These are phyloP conservation scores for Claviceps arundinis DNA, from an alignment of 2,329 filamentous ascomycete genomes.

Conservation along the genomic window DNA sequence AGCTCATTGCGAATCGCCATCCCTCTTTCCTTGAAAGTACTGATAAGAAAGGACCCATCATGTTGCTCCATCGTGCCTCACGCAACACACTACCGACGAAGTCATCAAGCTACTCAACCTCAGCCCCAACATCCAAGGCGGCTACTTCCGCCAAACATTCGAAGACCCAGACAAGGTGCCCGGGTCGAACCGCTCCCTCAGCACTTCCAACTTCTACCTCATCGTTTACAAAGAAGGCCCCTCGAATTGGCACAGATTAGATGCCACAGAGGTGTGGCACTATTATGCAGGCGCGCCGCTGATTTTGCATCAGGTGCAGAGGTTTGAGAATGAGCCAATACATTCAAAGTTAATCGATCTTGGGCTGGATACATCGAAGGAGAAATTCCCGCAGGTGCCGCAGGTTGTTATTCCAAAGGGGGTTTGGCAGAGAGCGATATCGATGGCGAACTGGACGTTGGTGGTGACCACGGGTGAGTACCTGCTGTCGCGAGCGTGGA, in stretches of 20 bases:
- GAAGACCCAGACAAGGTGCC: conserved; percentile 18
- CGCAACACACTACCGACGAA: conserved; percentile 19
- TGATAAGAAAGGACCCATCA: too few relatives aligned
- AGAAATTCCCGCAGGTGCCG: conserved; percentile 21
- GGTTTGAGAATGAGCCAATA: too few relatives aligned
- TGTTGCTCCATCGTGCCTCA: not conserved
- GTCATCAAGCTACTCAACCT: conserved; percentile 30
- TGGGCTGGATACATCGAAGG: conserved; percentile 27
- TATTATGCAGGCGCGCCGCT: conserved; percentile 39
- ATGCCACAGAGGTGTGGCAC: conserved; percentile 38
- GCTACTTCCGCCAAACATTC: conserved; percentile 35
- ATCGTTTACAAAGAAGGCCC: conserved; percentile 24
- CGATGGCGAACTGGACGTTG: conserved; percentile 28
- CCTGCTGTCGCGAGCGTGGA: not conserved
- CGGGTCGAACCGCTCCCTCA: conserved; percentile 24
- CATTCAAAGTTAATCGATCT: conserved; percentile 26
- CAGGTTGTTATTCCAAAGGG: conserved; percentile 27
- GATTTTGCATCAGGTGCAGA: conserved; percentile 27
- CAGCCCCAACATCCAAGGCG: conserved; percentile 31
- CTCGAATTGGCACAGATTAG: conserved; percentile 35
- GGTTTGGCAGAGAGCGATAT: conserved; percentile 31
- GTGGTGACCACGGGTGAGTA: conserved; percentile 20
- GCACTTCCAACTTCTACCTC: conserved; percentile 40
- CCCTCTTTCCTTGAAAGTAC: too few relatives aligned
- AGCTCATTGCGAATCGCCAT: too few relatives aligned